phyloP scores from a whole-genome alignment of 2,329 filamentous ascomycete genomes.

The Boeremia exigua region DNA sequence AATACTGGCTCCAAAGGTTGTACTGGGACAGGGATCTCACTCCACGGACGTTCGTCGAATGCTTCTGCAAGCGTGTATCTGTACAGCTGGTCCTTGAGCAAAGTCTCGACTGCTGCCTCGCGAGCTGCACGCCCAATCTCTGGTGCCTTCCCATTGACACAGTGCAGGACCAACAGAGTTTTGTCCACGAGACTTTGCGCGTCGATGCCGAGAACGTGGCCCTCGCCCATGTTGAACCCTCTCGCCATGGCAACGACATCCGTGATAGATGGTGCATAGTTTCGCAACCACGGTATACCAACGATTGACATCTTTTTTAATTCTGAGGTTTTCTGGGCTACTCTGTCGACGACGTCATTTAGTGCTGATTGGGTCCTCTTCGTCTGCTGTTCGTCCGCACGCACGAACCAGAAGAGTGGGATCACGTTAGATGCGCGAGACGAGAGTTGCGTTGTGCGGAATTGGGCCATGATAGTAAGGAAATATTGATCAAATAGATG shows the following conservation, averaged over 20 bases:
- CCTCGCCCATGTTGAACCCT: neutral
- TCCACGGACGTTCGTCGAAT: neutral
- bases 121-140: constrained; percentile 6
- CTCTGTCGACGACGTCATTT: neutral
- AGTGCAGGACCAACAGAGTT: constrained; percentile 1
- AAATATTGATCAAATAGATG: neutral
- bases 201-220: constrained; percentile 1
- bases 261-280: neutral
- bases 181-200: neutral
- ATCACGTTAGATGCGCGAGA: neutral
- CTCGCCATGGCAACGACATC: neutral
- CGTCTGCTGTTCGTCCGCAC: neutral
- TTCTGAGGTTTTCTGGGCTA: neutral
- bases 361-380: neutral
- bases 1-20: neutral
- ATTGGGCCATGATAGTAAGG: neutral
- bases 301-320: neutral
- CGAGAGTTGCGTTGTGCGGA: neutral
- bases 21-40: neutral
- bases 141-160: neutral
- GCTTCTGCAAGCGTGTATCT: neutral
- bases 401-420: neutral
- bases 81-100: neutral
- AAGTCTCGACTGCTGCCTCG: neutral
- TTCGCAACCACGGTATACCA: neutral